These are phyloP conservation scores for Glycine latifolia DNA, from an alignment of 306 rosid species.

Conservation along the genomic window DNA sequence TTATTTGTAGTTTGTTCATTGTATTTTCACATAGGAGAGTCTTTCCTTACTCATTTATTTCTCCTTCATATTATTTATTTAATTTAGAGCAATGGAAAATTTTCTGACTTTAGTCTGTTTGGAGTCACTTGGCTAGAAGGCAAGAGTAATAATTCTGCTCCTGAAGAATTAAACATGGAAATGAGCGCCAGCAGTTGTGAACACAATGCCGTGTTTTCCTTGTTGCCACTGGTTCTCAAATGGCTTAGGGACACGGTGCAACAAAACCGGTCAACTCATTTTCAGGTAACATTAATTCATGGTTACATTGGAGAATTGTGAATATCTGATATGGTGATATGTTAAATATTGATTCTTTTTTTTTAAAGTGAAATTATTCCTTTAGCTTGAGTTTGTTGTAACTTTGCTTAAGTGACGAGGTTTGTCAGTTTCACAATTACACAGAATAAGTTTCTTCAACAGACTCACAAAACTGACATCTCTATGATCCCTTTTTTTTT, in stretches of 20 bases:
- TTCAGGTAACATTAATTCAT: constrained; percentile 68
- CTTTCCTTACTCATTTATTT: no score
- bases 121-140: constrained; percentile 45
- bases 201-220: constrained; percentile 81
- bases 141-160: constrained; percentile 47
- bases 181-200: constrained; percentile 62
- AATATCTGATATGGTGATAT: constrained; percentile 13
- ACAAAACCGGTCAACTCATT: constrained; percentile 67
- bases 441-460: no score
- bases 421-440: neutral
- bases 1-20: no score
- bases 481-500: no score
- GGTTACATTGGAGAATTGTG: neutral
- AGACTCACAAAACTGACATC: no score
- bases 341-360: neutral
- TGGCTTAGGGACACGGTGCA: constrained; percentile 81
- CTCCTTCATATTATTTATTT: neutral
- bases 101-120: constrained; percentile 29
- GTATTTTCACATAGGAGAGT: no score
- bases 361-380: neutral
- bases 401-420: neutral
- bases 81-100: neutral
- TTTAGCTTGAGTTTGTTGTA: neutral
- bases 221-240: constrained; percentile 78
- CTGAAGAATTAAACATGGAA: constrained; percentile 68